Base-by-base conservation (phyloP, 768 basidiomycete species). In the Hericium alpestre region DNA sequence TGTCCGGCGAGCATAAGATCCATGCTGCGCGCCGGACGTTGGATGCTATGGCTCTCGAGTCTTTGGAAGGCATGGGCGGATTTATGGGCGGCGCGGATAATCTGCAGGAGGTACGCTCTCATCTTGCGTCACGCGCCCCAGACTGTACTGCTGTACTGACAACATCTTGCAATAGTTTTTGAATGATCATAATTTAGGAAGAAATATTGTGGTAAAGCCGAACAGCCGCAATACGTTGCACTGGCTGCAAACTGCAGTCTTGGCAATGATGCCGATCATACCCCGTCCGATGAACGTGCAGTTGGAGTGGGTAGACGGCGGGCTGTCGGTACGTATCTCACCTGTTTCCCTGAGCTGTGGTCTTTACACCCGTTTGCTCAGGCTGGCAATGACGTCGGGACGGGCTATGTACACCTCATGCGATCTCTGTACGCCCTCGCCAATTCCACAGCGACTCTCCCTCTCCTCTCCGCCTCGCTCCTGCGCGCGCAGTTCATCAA, bases 401-500 rank as follows among this genome's bases (percentile, higher is more conserved):
- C 69, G 18, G 71, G 67, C 25, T 91, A 84, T 64, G 75, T 85
- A 22, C 64, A 68, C n/a, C 74, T 92, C 56, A 77, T 84, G 70
- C 79, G 82, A 32, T 67, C 71, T 12, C 68, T 92, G 4, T 97
- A 96, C 70, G 69, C 65, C 16, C 65, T 90, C 18, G 82, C 82
- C 7, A 91, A 86, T 63, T 73, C 76, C 0, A 78, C 81, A 4
- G 67, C 77, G 7, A 66, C 77, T 0, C 67, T 76, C 11, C 72
- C 76, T 0, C 67, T 75, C 3, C 69, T 91, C 8, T 76, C 87
- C 0, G 73, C 77, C 1, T 71, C 73, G 15, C 68, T 93, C 51
- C 76, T 93, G 22, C 79, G 76, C 56, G 66, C 74, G 0, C 70
- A 94, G 3, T 91, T 97, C 65, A 70, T 77, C 37, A 80, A 76